phyloP scores from a whole-genome alignment of 177 flowering plant species.

The Tripterygium wilfordii region DNA sequence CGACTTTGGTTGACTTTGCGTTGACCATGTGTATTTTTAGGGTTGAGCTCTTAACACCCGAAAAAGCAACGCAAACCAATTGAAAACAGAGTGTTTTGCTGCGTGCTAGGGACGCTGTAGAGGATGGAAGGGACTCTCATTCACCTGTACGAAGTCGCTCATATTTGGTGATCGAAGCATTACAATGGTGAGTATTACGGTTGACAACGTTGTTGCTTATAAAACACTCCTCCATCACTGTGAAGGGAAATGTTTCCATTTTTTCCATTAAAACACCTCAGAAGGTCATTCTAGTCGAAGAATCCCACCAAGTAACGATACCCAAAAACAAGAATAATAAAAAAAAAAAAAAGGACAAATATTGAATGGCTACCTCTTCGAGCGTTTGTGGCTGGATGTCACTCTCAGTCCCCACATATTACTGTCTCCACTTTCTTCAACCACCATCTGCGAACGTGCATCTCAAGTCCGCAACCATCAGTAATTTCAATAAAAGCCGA shows the following conservation, averaged over 20 bases:
- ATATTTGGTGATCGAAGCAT: too few species aligned
- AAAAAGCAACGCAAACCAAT: too few species aligned
- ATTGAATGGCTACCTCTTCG: slow-evolving; percentile 51
- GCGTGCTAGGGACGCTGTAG: too few species aligned
- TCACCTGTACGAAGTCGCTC: too few species aligned
- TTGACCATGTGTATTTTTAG: too few species aligned
- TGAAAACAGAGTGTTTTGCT: too few species aligned
- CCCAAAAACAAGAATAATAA: not conserved
- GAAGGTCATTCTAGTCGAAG: slow-evolving; percentile 13
- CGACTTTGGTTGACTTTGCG: too few species aligned
- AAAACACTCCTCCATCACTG: not conserved
- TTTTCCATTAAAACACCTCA: slow-evolving; percentile 1
- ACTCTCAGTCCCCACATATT: slow-evolving; percentile 33
- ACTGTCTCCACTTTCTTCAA: slow-evolving; percentile 31
- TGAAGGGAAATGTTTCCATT: not conserved
- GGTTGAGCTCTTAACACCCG: too few species aligned
- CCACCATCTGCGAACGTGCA: slow-evolving; percentile 41
- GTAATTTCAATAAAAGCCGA: slow-evolving; percentile 12
- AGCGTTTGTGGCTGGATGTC: slow-evolving; percentile 47
- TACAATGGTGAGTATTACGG: too few species aligned
- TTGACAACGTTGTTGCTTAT: not conserved
- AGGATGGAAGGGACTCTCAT: too few species aligned
- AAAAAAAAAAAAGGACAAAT: slow-evolving; percentile 5
- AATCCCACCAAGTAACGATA: slow-evolving; percentile 1
- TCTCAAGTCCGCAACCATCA: slow-evolving; percentile 6